Percentiles rank a stretch among this genome's conserved stretches.
Conservation (phyloP, 805 yeast species). For the Nakazawaea populi region DNA sequence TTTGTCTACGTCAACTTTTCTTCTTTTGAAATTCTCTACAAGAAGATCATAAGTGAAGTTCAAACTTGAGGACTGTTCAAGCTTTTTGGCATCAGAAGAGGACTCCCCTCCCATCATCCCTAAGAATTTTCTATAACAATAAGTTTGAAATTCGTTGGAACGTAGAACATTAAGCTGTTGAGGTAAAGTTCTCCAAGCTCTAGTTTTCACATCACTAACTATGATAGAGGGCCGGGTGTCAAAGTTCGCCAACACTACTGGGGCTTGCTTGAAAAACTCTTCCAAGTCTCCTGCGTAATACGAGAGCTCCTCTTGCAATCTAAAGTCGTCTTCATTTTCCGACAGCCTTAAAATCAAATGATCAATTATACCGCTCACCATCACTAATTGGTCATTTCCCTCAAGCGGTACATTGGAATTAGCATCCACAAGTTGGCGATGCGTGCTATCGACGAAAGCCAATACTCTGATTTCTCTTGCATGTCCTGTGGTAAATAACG, state of each 20-base stretch:
- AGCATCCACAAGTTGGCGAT: slow-evolving; percentile 10
- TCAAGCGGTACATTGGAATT: slow-evolving; percentile 8
- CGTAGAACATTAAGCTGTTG: slow-evolving; percentile 40
- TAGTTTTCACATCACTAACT: slow-evolving; percentile 59
- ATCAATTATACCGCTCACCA: slow-evolving; percentile 65
- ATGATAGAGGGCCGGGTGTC: slow-evolving; percentile 18
- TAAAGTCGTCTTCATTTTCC: slow-evolving; percentile 13
- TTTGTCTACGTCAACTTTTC: slow-evolving; percentile 41
- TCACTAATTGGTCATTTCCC: slow-evolving; percentile 24
- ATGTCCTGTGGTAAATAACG: slow-evolving; percentile 39
- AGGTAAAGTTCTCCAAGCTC: slow-evolving; percentile 40
- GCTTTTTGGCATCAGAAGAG: slow-evolving; percentile 7
- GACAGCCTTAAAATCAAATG: slow-evolving; percentile 27
- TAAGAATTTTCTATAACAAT: slow-evolving; percentile 49
- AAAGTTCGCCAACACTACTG: not conserved
- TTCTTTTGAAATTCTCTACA: slow-evolving; percentile 37
- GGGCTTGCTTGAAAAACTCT: slow-evolving; percentile 14
- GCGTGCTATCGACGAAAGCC: slow-evolving; percentile 34
- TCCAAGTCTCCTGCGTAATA: slow-evolving; percentile 15
- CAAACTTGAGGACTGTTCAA: slow-evolving; percentile 2
- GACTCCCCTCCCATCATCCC: slow-evolving; percentile 25
- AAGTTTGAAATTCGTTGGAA: slow-evolving; percentile 53
- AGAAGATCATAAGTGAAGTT: slow-evolving; percentile 34
- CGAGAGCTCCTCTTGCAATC: slow-evolving; percentile 16
- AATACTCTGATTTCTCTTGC: slow-evolving; percentile 62